Evolutionary conservation across 1,284 basidiomycete species (phyloP).

Genomic region (Takashimella koratensis): DNA sequence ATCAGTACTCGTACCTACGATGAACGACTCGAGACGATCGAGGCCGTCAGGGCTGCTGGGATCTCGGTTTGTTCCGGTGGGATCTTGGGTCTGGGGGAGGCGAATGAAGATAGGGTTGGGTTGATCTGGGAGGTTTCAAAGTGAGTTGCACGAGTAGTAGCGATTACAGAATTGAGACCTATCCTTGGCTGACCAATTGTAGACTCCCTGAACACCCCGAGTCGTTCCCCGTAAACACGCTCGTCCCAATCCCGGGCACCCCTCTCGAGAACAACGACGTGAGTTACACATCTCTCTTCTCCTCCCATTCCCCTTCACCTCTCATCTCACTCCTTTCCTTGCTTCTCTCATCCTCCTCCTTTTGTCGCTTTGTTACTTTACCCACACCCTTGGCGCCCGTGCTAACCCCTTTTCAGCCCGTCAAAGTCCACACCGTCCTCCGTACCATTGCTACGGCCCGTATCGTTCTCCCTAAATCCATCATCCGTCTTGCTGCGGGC

Average conservation of each 20-base stretch:
- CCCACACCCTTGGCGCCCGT: too few relatives aligned
- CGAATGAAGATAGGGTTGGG: conserved; percentile 84
- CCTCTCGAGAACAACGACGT: conserved; percentile 57
- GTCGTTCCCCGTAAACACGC: conserved; percentile 96
- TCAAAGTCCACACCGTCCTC: conserved; percentile 76
- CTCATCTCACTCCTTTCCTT: too few relatives aligned
- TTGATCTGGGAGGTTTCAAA: conserved; percentile 91
- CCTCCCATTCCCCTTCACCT: too few relatives aligned
- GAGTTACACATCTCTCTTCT: too few relatives aligned
- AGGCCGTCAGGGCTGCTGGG: conserved; percentile 85
- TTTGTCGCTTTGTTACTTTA: too few relatives aligned
- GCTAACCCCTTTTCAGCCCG: conserved; percentile 66
- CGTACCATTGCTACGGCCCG: conserved; percentile 94
- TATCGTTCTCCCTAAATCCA: conserved; percentile 84
- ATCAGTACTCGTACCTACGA: conserved; percentile 95
- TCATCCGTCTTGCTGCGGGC: conserved; percentile 93
- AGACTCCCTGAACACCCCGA: conserved; percentile 95
- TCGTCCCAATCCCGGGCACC: conserved; percentile 62
- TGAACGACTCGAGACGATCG: conserved; percentile 84
- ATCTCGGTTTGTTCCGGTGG: conserved; percentile 97
- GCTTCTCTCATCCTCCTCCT: not conserved
- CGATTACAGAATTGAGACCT: too few relatives aligned
- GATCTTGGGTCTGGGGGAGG: conserved; percentile 90
- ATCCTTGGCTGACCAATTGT: too few relatives aligned
- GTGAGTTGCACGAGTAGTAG: conserved; percentile 52